Percentiles rank a stretch among this genome's conserved stretches.
Evolutionary conservation across 2,329 filamentous ascomycete species (phyloP).

Genomic region (Phaeoacremonium minimum): DNA sequence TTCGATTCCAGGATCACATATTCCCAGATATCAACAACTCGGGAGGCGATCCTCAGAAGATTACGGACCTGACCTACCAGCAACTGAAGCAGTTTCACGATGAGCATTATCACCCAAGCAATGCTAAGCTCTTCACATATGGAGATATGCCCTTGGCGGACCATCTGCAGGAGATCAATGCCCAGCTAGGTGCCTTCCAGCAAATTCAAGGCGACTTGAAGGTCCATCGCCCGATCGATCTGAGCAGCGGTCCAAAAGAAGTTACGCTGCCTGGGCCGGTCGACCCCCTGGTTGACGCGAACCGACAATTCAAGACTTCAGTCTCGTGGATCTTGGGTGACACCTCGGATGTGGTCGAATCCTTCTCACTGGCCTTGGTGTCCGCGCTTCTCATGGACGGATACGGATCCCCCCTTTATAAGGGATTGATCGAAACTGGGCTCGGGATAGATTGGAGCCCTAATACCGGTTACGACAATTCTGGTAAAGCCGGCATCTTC

Average conservation of each 20-base stretch:
- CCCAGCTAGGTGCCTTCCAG: conserved; percentile 69
- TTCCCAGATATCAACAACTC: conserved; percentile 95
- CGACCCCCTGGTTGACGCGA: conserved; percentile 79
- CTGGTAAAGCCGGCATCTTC: conserved; percentile 74
- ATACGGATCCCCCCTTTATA: conserved; percentile 91
- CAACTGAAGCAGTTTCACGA: conserved; percentile 85
- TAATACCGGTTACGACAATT: conserved; percentile 86
- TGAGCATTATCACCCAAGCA: conserved; percentile 95
- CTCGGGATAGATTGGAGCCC: conserved; percentile 92
- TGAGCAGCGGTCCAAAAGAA: conserved; percentile 61
- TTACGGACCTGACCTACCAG: conserved; percentile 90
- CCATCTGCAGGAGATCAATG: conserved; percentile 75
- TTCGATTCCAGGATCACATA: conserved; percentile 89
- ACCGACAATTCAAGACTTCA: conserved; percentile 90
- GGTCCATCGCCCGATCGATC: conserved; percentile 70
- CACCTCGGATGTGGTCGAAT: conserved; percentile 76
- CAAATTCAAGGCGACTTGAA: conserved; percentile 65
- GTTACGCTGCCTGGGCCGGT: conserved; percentile 75
- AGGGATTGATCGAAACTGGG: conserved; percentile 80
- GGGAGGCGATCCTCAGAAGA: conserved; percentile 91
- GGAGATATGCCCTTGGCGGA: conserved; percentile 83
- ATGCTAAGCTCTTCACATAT: conserved; percentile 93
- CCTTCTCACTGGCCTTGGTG: conserved; percentile 79
- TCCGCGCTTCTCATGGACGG: conserved; percentile 86
- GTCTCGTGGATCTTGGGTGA: conserved; percentile 90